phyloP scores from a whole-genome alignment of 345 rosid species.

The Acer yangbiense region DNA sequence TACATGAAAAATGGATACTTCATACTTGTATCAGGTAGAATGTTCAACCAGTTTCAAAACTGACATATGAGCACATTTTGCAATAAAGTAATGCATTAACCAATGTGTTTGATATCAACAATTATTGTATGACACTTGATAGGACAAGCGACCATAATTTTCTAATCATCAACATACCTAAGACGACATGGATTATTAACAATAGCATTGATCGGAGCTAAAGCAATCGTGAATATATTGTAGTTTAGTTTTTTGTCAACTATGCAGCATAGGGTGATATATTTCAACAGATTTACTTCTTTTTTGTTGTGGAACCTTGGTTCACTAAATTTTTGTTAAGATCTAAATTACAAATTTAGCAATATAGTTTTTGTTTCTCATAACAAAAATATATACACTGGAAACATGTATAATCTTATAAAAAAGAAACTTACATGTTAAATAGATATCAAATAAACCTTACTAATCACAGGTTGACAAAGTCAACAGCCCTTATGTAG shows the following conservation, averaged over 20 bases:
- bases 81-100: neutral
- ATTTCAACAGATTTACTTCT: neutral
- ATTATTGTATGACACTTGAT: neutral
- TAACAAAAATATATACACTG: neutral
- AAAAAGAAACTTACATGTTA: neutral
- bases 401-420: neutral
- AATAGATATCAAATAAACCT: neutral
- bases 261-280: neutral
- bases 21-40: too few relatives aligned
- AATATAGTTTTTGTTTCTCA: neutral
- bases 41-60: neutral
- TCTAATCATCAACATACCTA: neutral
- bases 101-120: neutral
- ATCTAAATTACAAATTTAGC: neutral
- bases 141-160: conserved; percentile 11
- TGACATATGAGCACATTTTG: neutral
- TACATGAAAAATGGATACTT: neutral
- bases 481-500: neutral
- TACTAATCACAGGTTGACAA: neutral
- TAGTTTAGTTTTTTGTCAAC: neutral
- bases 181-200: neutral
- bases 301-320: neutral
- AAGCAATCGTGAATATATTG: neutral
- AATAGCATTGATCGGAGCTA: neutral
- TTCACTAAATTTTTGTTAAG: neutral